Conservation (phyloP, 2,329 filamentous ascomycete species). For the Fusarium denticulatum region DNA sequence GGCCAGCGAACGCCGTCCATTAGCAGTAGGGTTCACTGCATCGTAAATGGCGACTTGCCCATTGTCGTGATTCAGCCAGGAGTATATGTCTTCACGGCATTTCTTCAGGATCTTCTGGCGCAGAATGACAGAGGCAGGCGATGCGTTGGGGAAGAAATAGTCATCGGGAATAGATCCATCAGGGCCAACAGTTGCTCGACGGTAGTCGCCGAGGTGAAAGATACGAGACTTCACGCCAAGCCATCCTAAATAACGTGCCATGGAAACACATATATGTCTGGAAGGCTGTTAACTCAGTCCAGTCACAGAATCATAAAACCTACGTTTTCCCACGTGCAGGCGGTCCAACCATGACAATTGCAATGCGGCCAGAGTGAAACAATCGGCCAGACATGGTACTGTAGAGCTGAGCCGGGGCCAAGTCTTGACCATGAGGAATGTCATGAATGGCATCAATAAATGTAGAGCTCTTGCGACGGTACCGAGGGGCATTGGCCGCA, state of each 20-base stretch:
- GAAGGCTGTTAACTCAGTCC: slow-evolving; percentile 26
- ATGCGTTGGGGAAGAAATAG: slow-evolving; percentile 97
- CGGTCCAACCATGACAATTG: slow-evolving; percentile 95
- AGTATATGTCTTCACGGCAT: slow-evolving; percentile 95
- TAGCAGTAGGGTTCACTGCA: slow-evolving; percentile 91
- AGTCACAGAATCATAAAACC: slow-evolving; percentile 46
- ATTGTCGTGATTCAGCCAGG: slow-evolving; percentile 95
- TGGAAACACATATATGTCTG: slow-evolving; percentile 92
- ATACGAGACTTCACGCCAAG: slow-evolving; percentile 97
- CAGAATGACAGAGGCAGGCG: slow-evolving; percentile 88
- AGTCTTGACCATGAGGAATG: slow-evolving; percentile 79
- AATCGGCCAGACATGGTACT: slow-evolving; percentile 97
- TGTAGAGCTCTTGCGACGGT: slow-evolving; percentile 91
- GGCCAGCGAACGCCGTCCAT: slow-evolving; percentile 82
- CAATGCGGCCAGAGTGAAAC: slow-evolving; percentile 96
- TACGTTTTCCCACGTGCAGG: slow-evolving; percentile 95
- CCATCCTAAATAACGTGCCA: slow-evolving; percentile 95
- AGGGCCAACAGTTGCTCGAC: slow-evolving; percentile 86
- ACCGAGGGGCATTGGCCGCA: slow-evolving; percentile 88
- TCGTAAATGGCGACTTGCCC: slow-evolving; percentile 99
- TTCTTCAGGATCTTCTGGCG: slow-evolving; percentile 98
- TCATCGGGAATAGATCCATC: slow-evolving; percentile 90
- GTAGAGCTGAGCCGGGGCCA: slow-evolving; percentile 96
- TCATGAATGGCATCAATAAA: slow-evolving; percentile 98
- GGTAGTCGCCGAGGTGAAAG: slow-evolving; percentile 97